Percentiles rank a stretch among this genome's conserved stretches.
Conservation (phyloP, 345 rosid species). For the Brassica cretica region DNA sequence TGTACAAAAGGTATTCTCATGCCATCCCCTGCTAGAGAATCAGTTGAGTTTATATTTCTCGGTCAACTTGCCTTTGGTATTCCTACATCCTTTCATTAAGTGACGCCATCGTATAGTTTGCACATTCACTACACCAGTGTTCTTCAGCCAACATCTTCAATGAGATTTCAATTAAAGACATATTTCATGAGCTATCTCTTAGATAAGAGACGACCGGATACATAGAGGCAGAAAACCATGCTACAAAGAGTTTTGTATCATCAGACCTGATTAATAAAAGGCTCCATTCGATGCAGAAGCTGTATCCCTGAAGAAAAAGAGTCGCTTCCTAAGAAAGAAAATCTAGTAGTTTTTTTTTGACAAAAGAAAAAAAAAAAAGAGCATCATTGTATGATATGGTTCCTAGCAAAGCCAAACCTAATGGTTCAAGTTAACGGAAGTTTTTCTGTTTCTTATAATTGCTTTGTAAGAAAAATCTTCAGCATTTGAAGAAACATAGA, state of each 20-base stretch:
- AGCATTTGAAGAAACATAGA: constrained; percentile 67
- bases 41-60: constrained; percentile 44
- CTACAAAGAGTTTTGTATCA: neutral
- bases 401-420: constrained; percentile 9
- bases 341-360: neutral
- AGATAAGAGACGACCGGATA: neutral
- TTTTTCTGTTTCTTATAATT: neutral
- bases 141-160: neutral
- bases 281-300: constrained; percentile 58
- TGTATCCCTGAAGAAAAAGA: too few relatives aligned
- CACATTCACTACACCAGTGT: neutral
- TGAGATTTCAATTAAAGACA: neutral
- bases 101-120: constrained; percentile 59
- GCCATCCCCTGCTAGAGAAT: constrained; percentile 46
- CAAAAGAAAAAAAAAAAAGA: neutral
- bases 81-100: constrained; percentile 76
- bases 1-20: constrained; percentile 19
- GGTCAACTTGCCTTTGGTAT: constrained; percentile 58
- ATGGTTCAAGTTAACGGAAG: neutral
- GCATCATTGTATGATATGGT: neutral
- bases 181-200: too few relatives aligned
- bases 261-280: constrained; percentile 32
- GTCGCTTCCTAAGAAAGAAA: neutral
- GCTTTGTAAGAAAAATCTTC: constrained; percentile 5
- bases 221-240: neutral